phyloP scores from a whole-genome alignment of 2,329 filamentous ascomycete genomes.

The Hymenoscyphus infarciens region DNA sequence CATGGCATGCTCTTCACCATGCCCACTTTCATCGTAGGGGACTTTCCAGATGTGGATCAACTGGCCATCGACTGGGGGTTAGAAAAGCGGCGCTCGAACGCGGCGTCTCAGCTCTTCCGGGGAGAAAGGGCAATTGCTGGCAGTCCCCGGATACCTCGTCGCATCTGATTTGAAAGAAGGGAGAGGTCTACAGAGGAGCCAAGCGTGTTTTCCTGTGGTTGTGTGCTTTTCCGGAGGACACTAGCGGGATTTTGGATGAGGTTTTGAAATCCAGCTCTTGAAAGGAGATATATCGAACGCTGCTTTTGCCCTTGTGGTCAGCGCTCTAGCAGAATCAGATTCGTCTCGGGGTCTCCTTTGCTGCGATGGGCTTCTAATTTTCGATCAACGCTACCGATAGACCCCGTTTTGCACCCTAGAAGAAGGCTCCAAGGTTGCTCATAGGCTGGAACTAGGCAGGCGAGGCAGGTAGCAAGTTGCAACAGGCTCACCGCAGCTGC shows the following conservation, averaged over 20 bases:
- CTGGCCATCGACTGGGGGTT: neutral
- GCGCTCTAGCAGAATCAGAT: constrained; percentile 1
- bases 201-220: neutral
- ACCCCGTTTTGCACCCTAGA: neutral
- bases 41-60: constrained; percentile 2
- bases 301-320: neutral
- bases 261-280: too few relatives aligned
- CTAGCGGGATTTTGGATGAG: neutral
- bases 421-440: neutral
- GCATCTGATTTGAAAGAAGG: neutral
- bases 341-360: constrained; percentile 2
- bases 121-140: neutral
- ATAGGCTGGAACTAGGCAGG: constrained; percentile 1
- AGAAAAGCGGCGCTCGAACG: constrained; percentile 2
- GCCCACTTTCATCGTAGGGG: constrained; percentile 2
- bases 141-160: neutral
- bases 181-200: neutral
- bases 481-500: neutral
- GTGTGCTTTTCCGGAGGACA: neutral
- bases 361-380: constrained; percentile 5
- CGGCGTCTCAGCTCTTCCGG: neutral
- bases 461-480: too few relatives aligned
- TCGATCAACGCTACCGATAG: constrained; percentile 2
- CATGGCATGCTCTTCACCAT: neutral
- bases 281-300: neutral